phyloP scores from a whole-genome alignment of 345 rosid species.

The Theobroma cacao region DNA sequence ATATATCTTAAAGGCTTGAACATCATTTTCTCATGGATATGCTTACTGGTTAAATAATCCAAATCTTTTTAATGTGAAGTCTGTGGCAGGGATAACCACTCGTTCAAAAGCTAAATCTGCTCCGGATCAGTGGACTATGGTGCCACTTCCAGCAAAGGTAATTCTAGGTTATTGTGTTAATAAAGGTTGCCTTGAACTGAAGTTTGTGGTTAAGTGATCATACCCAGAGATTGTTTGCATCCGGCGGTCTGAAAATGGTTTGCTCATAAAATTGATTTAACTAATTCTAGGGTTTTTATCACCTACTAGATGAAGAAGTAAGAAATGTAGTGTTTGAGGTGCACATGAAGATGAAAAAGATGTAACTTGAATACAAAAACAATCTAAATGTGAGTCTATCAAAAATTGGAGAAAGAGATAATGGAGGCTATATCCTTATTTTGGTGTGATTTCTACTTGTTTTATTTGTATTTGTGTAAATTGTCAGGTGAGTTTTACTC shows the following conservation, averaged over 20 bases:
- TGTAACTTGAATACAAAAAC: background rate
- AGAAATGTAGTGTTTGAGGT: background rate
- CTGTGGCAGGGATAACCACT: constrained; percentile 73
- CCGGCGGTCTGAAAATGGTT: background rate
- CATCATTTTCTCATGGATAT: background rate
- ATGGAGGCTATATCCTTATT: background rate
- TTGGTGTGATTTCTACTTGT: background rate
- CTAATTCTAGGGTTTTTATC: background rate
- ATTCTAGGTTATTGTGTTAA: constrained; percentile 7
- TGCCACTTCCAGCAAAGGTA: constrained; percentile 84
- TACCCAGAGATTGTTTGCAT: background rate
- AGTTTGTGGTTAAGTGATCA: background rate
- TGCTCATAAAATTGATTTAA: background rate
- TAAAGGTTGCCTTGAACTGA: background rate
- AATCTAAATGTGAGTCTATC: background rate
- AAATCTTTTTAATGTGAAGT: constrained; percentile 31
- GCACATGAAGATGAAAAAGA: background rate
- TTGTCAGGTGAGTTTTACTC: background rate
- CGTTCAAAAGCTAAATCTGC: constrained; percentile 83
- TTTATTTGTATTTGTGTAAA: background rate
- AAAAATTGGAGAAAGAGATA: background rate
- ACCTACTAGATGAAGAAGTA: background rate
- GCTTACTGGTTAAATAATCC: constrained; percentile 19
- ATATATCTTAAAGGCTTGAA: constrained; percentile 1
- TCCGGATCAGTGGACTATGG: constrained; percentile 84